Conservation (phyloP, 2,329 filamentous ascomycete genomes). For the Cladophialophora carrionii region DNA sequence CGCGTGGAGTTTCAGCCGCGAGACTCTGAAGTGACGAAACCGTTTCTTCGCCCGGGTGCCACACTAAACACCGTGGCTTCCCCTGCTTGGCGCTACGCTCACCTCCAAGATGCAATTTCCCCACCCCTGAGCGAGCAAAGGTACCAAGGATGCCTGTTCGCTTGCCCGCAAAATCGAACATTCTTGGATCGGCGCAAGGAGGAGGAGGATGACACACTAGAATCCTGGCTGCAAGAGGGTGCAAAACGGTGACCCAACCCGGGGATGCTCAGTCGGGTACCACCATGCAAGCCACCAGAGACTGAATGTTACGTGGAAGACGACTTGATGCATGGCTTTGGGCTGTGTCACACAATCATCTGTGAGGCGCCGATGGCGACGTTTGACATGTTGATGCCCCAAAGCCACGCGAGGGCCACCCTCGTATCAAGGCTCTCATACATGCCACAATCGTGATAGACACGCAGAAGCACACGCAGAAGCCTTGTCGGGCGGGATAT, state of each 20-base stretch:
- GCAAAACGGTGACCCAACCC: neutral
- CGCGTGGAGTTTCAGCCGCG: neutral
- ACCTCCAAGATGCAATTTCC: slow-evolving; percentile 14
- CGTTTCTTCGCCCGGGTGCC: neutral
- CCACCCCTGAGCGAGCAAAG: slow-evolving; percentile 10
- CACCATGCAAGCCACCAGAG: neutral
- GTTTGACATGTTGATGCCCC: neutral
- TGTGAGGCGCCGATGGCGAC: neutral
- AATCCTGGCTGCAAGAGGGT: slow-evolving; percentile 6
- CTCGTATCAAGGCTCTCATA: neutral
- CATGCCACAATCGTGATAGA: neutral
- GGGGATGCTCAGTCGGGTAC: neutral
- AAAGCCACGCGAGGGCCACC: neutral
- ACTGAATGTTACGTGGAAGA: neutral
- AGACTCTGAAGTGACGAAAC: neutral
- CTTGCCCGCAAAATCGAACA: neutral
- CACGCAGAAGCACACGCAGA: neutral
- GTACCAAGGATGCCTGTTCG: neutral
- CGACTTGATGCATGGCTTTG: neutral
- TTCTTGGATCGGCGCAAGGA: neutral
- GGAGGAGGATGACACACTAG: slow-evolving; percentile 6
- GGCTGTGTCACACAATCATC: neutral
- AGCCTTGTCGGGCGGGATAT: neutral
- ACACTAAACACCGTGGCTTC: neutral
- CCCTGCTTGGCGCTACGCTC: neutral